Conservation (phyloP, 2,329 filamentous ascomycete species). For the Cyclaneusma minus region DNA sequence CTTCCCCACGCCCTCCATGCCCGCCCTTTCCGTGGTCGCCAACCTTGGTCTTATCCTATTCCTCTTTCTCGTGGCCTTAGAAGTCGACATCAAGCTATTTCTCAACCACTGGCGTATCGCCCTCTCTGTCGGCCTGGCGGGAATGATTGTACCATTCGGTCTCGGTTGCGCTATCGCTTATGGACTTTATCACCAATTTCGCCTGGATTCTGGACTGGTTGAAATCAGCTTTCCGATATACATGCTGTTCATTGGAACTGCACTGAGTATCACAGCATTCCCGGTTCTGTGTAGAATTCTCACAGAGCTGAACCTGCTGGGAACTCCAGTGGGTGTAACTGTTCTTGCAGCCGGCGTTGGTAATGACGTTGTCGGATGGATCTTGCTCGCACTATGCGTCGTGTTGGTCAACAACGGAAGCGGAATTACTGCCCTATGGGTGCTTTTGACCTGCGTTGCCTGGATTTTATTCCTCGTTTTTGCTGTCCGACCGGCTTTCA, state of each 20-base stretch:
- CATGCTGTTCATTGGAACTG: constrained; percentile 77
- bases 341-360: constrained; percentile 82
- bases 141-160: constrained; percentile 72
- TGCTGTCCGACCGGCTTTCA: constrained; percentile 55
- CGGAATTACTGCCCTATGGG: constrained; percentile 72
- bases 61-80: constrained; percentile 74
- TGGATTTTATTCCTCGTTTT: constrained; percentile 66
- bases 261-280: constrained; percentile 82
- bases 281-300: constrained; percentile 89
- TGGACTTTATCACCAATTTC: constrained; percentile 65
- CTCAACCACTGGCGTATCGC: constrained; percentile 69
- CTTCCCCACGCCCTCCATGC: constrained; percentile 62
- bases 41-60: constrained; percentile 76
- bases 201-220: constrained; percentile 27
- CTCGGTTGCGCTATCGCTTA: constrained; percentile 68
- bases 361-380: constrained; percentile 86
- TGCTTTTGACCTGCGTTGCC: constrained; percentile 59
- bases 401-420: constrained; percentile 78
- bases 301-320: constrained; percentile 74
- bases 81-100: constrained; percentile 69
- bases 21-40: constrained; percentile 60
- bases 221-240: constrained; percentile 45
- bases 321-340: constrained; percentile 73
- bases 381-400: constrained; percentile 82
- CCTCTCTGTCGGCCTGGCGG: constrained; percentile 59